phyloP scores from a whole-genome alignment of 768 basidiomycete genomes.

The Coprinopsis marcescibilis region DNA sequence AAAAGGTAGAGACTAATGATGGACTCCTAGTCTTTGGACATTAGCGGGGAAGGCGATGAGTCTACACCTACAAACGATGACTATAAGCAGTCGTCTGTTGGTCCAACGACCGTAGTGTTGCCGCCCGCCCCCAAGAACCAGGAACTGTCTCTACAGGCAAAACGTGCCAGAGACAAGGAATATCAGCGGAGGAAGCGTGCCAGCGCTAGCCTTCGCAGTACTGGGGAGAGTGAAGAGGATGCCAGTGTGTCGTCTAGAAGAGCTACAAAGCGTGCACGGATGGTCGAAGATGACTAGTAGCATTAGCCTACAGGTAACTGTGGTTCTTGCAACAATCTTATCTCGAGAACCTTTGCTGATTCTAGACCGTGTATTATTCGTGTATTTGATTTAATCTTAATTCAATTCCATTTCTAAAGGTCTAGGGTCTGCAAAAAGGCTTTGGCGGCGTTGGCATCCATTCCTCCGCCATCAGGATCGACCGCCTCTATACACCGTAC shows the following conservation, averaged over 20 bases:
- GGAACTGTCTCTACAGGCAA: slow-evolving; percentile 66
- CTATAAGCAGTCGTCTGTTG: slow-evolving; percentile 62
- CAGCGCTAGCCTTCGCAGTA: slow-evolving; percentile 53
- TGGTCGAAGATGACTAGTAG: slow-evolving; percentile 59
- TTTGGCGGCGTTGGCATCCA: slow-evolving; percentile 49
- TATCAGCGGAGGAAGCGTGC: slow-evolving; percentile 78
- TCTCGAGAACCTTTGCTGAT: not conserved
- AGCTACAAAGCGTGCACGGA: slow-evolving; percentile 61
- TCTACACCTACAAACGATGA: slow-evolving; percentile 57
- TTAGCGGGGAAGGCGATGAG: slow-evolving; percentile 68
- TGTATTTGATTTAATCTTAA: not conserved
- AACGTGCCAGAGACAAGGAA: slow-evolving; percentile 73
- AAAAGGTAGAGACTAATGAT: slow-evolving; percentile 6
- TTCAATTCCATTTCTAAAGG: slow-evolving; percentile 19
- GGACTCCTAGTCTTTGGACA: slow-evolving; percentile 68
- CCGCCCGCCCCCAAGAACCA: slow-evolving; percentile 66
- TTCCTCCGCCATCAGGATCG: slow-evolving; percentile 67
- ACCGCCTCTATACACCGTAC: slow-evolving; percentile 76
- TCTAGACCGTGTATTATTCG: slow-evolving; percentile 11
- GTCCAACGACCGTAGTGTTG: slow-evolving; percentile 70
- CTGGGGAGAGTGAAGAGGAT: slow-evolving; percentile 76
- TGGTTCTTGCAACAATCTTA: not conserved
- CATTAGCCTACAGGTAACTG: not conserved
- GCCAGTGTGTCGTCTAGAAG: slow-evolving; percentile 49
- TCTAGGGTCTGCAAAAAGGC: slow-evolving; percentile 45